phyloP scores from a whole-genome alignment of 495 filamentous ascomycete genomes.

The Talaromyces thailandensis region DNA sequence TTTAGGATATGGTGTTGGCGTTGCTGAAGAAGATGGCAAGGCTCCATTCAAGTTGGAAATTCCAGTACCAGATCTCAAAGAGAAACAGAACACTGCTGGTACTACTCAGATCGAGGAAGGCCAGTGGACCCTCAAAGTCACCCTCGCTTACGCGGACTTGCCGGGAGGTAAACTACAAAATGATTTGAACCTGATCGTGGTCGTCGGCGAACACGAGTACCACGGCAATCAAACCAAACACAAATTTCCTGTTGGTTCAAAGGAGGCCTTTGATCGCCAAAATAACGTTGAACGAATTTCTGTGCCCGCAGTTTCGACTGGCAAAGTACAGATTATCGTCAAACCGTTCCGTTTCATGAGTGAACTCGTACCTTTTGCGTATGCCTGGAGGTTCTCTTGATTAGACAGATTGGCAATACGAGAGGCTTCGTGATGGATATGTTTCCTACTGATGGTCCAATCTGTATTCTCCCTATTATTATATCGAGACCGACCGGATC shows the following conservation, averaged over 20 bases:
- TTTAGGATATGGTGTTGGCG: neutral
- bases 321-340: neutral
- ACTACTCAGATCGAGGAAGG: neutral
- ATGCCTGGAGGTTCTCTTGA: neutral
- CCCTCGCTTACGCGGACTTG: constrained; percentile 8
- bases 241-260: neutral
- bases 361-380: neutral
- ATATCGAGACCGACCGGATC: too few species aligned
- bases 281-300: constrained; percentile 10
- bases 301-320: neutral
- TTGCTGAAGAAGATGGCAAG: neutral
- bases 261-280: constrained; percentile 4
- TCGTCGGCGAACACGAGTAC: neutral
- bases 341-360: neutral
- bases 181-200: constrained; percentile 6
- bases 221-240: constrained; percentile 6
- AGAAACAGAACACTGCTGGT: neutral
- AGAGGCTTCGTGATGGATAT: too few species aligned
- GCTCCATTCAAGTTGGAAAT: neutral
- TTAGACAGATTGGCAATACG: neutral
- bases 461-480: too few species aligned
- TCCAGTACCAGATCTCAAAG: neutral
- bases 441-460: too few species aligned
- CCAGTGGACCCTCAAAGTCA: constrained; percentile 7
- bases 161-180: constrained; percentile 6